These are phyloP conservation scores for Eutypa lata DNA, from an alignment of 2,329 filamentous ascomycete genomes.

Conservation along the genomic window DNA sequence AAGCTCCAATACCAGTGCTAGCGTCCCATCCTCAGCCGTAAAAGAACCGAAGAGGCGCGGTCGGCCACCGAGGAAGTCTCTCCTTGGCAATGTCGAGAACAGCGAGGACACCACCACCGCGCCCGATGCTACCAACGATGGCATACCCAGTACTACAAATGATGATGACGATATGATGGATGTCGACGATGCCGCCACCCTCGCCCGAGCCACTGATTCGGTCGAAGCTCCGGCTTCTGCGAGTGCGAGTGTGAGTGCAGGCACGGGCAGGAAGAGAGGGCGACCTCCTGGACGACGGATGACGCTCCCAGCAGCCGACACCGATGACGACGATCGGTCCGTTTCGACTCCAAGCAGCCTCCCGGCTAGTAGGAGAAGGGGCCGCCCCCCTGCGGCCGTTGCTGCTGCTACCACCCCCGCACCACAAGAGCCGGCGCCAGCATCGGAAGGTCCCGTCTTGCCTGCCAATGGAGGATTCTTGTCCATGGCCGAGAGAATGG, in stretches of 20 bases:
- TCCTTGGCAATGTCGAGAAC: slow-evolving; percentile 21
- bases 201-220: background rate
- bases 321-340: slow-evolving; percentile 1
- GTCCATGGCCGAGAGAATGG: slow-evolving; percentile 58
- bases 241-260: slow-evolving; percentile 34
- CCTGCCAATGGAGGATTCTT: slow-evolving; percentile 33
- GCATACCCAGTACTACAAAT: no score
- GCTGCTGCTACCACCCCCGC: slow-evolving; percentile 7
- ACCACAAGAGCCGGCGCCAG: slow-evolving; percentile 8
- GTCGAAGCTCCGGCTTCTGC: slow-evolving; percentile 16
- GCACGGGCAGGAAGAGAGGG: slow-evolving; percentile 28
- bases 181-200: slow-evolving; percentile 3
- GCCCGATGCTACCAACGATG: no score
- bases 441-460: no score
- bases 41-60: slow-evolving; percentile 23
- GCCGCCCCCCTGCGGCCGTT: slow-evolving; percentile 31
- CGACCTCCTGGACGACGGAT: slow-evolving; percentile 6
- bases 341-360: slow-evolving; percentile 2
- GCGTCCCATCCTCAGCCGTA: background rate
- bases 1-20: background rate
- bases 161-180: slow-evolving; percentile 11
- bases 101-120: no score
- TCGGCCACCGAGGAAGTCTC: slow-evolving; percentile 21
- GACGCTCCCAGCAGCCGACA: slow-evolving; percentile 4
- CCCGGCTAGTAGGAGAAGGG: slow-evolving; percentile 25